These are phyloP conservation scores for Pseudevernia furfuracea DNA, from an alignment of 495 filamentous ascomycete genomes.

Conservation along the genomic window DNA sequence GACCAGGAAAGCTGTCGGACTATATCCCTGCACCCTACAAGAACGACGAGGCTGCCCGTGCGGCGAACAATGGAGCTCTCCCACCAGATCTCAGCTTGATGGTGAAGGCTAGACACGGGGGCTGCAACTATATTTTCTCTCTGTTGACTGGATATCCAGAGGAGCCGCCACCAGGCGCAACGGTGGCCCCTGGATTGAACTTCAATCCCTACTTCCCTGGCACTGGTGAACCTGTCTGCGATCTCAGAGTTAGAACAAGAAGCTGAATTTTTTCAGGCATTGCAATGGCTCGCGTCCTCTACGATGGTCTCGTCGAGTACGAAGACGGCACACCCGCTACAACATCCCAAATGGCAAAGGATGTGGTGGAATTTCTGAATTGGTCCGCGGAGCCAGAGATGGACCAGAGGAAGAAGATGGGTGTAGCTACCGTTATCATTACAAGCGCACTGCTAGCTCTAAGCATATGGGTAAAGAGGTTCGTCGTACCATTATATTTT, in stretches of 20 bases:
- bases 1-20: constrained; percentile 95
- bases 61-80: constrained; percentile 95
- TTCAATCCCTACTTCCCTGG: constrained; percentile 99
- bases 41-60: constrained; percentile 97
- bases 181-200: constrained; percentile 79
- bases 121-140: constrained; percentile 96
- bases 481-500: constrained; percentile 8
- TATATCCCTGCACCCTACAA: constrained; percentile 93
- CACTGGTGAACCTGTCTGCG: constrained; percentile 48
- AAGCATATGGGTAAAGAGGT: constrained; percentile 93
- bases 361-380: constrained; percentile 97
- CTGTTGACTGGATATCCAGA: constrained; percentile 98
- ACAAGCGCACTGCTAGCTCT: constrained; percentile 71
- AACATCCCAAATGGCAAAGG: constrained; percentile 99
- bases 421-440: constrained; percentile 81
- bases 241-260: neutral
- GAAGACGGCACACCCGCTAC: constrained; percentile 92
- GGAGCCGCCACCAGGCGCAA: constrained; percentile 81
- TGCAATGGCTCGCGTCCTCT: constrained; percentile 96
- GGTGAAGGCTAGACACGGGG: constrained; percentile 93
- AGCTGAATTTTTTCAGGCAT: constrained; percentile 51
- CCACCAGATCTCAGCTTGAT: constrained; percentile 97
- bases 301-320: constrained; percentile 96
- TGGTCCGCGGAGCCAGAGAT: constrained; percentile 98
- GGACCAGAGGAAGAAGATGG: constrained; percentile 99